Conservation (phyloP, 345 rosid species). For the Linum trigynum region DNA sequence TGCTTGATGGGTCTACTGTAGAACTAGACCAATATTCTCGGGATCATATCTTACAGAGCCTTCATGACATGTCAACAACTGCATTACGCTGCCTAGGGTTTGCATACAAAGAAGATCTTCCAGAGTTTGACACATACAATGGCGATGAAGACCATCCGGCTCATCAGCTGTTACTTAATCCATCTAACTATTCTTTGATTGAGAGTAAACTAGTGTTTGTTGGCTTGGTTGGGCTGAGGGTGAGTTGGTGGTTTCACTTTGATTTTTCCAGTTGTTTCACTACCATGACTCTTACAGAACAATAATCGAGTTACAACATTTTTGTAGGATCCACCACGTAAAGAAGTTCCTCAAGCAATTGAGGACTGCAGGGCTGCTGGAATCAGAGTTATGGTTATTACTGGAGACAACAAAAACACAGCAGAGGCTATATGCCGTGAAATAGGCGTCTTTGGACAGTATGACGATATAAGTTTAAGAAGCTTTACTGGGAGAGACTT, state of each 20-base stretch:
- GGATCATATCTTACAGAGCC: conserved; percentile 51
- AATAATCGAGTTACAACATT: not conserved
- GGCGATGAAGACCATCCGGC: conserved; percentile 92
- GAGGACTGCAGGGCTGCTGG: conserved; percentile 96
- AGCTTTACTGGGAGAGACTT: conserved; percentile 83
- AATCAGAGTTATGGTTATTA: conserved; percentile 92
- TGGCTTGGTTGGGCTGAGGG: conserved; percentile 86
- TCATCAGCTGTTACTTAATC: conserved; percentile 69
- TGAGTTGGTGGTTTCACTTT: conserved; percentile 22
- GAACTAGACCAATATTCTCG: conserved; percentile 52
- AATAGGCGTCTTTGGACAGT: conserved; percentile 76
- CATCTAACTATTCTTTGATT: conserved; percentile 58
- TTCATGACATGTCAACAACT: conserved; percentile 56
- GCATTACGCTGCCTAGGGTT: conserved; percentile 89
- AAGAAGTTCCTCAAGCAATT: conserved; percentile 87
- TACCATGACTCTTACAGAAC: not conserved
- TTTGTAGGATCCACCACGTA: conserved; percentile 87
- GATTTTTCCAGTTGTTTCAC: not conserved
- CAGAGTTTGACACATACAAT: conserved; percentile 57
- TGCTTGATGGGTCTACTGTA: conserved; percentile 60
- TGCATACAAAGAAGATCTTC: conserved; percentile 53
- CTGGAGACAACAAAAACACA: conserved; percentile 90
- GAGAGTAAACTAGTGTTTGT: conserved; percentile 70
- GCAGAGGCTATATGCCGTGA: conserved; percentile 94
- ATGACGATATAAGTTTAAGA: conserved; percentile 50